These are phyloP conservation scores for Phellopilus nigrolimitatus DNA, from an alignment of 1,284 basidiomycete genomes.

Conservation along the genomic window DNA sequence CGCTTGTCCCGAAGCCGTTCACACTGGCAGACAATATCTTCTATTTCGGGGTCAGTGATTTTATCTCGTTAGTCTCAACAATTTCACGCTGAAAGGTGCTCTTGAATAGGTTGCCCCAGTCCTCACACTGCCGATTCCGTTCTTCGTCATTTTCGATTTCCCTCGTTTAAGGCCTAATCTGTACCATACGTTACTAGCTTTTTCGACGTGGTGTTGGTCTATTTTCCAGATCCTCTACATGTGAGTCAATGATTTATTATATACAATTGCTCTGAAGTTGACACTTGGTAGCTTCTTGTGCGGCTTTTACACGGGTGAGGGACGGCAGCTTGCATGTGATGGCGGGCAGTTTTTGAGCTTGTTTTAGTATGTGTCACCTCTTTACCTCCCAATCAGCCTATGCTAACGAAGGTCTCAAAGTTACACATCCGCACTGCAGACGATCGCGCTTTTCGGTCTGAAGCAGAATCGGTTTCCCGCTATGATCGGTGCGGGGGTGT, in stretches of 20 bases:
- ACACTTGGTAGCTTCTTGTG: slow-evolving; percentile 45
- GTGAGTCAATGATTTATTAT: slow-evolving; percentile 31
- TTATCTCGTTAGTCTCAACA: slow-evolving; percentile 26
- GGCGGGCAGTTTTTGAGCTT: slow-evolving; percentile 54
- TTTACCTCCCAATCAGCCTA: slow-evolving; percentile 17
- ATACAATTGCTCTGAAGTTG: too few species aligned
- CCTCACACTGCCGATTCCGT: slow-evolving; percentile 37
- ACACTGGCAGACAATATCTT: slow-evolving; percentile 53
- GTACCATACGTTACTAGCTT: slow-evolving; percentile 55
- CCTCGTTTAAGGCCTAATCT: slow-evolving; percentile 52
- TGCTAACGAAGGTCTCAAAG: slow-evolving; percentile 23
- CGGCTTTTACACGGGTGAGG: slow-evolving; percentile 38
- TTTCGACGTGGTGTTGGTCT: slow-evolving; percentile 52
- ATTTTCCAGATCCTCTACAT: slow-evolving; percentile 51
- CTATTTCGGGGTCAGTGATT: slow-evolving; percentile 44
- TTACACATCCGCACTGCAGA: slow-evolving; percentile 60
- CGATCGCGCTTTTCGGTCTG: slow-evolving; percentile 74
- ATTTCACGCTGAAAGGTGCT: slow-evolving; percentile 31
- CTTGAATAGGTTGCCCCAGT: slow-evolving; percentile 39
- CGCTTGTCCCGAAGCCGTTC: slow-evolving; percentile 46
- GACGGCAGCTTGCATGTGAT: slow-evolving; percentile 34
- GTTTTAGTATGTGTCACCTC: slow-evolving; percentile 61
- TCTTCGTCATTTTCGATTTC: slow-evolving; percentile 66
- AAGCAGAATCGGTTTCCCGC: slow-evolving; percentile 67
- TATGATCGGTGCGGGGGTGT: slow-evolving; percentile 49